Base-by-base conservation (phyloP, 2,329 filamentous ascomycete genomes). In the Ascochyta viciae-villosae region DNA sequence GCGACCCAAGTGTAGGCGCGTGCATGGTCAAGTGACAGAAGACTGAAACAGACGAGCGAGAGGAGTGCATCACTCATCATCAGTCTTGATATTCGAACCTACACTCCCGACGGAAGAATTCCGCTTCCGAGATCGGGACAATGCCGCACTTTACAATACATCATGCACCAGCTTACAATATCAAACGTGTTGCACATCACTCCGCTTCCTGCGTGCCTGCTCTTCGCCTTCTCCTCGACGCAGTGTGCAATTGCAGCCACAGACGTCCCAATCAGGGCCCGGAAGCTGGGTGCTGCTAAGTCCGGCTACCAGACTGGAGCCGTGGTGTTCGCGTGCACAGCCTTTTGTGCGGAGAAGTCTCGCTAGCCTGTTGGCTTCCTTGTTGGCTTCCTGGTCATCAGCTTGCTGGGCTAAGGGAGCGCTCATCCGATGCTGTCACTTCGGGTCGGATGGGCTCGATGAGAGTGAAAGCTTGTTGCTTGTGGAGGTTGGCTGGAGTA, bases 321-420 rank as follows among this genome's bases (percentile, higher is more conserved):
- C 38, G 23, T 48, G 35, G 46, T 33, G 60, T 66, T 60, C 50
- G 54, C 34, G 53, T 35, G 43, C 35, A 52, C 37, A 57, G 60
- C 65, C 66, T 50, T 66, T 64, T 56, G 60, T 68, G 65, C 68
- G 68, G 61, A 64, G 54, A 55, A 34, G 31, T 62, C 57, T 61
- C 64, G 57, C 61, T 57, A 63, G 27, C 27, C 41, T 16, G 16
- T 16, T 16, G 16, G 16, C 16, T 16, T 16, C 16, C 16, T 39
- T 2, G 33, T 54, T 64, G 61, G 61, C 45, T 48, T 49, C 45
- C 50, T 53, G 52, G 40, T 54, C 60, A 46, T 41, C 55, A 54
- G 58, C 51, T 29, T 31, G 34, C 54, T 65, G 65, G 68, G 55
- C 60, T 39, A 72, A 71, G 58, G 67, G 64, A 69, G 64, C 66